Evolutionary conservation across 306 rosid species (phyloP), one percentile per base, ranked within the genome.

Genomic region (Rosa chinensis): DNA sequence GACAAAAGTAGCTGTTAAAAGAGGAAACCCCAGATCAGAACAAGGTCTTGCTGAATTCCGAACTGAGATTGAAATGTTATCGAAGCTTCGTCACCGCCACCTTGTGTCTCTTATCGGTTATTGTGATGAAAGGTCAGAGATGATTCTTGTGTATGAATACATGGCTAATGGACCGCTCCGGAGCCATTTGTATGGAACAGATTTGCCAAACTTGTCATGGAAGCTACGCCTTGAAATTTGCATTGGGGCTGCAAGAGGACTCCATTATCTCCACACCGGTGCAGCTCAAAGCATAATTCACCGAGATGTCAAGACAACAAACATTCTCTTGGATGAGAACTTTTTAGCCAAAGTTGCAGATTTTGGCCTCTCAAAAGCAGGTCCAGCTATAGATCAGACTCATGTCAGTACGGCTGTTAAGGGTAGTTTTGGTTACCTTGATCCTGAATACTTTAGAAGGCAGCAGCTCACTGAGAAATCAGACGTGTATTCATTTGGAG

Each of bases 391-490:
- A 44, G 99, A 95, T 84, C 98, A 95, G 79, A 95, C 98, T 47
- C 99, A 95, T 75, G 98, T 95, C 62, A 95, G 98, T 87, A 95
- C 99, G 18, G 99, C 99, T 23, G 99, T 95, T 40, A 95, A 95
- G 79, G 99, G 99, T 53, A 95, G 99, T 83, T 95, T 95, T 13
- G 99, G 99, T 84, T 95, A 95, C 84, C 97, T 95, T 28, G 99
- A 95, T 73, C 99, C 99, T 5, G 99, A 95, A 75, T 95, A 95
- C 91, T 95, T 95, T 43, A 84, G 99, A 79, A 85, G 98, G 85
- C 98, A 95, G 77, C 98, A 95, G 39, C 97, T 95, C n/a, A 95
- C 99, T 0, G 99, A 95, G 88, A 95, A 95, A 82, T 95, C 99
- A 4, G 99, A 95, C 78, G 99, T 95, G 13, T 95, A 95, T 83